Evolutionary conservation across 352 stramenopile species (phyloP), one percentile per base, ranked within the genome.

Genomic region (Saprolegnia parasitica): DNA sequence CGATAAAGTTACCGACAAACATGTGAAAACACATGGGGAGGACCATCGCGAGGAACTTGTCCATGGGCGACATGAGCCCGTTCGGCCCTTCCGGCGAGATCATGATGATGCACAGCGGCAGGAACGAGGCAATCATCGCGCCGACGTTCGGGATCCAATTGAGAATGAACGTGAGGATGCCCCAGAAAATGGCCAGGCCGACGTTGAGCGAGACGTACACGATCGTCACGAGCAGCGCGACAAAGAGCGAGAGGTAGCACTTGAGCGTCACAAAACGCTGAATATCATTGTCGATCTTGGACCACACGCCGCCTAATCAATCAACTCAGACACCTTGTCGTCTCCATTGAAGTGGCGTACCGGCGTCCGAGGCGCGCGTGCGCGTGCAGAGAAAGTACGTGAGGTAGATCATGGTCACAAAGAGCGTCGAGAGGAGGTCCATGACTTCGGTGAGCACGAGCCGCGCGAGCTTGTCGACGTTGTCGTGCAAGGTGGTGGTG

Each of bases 111-210:
- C 80, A 87, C 50, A 95, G 88, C 15, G 87, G 87, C 23, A 77
- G 72, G 57, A 93, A 74, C 15, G 87, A 95, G 40, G 87, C 87
- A 67, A 95, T 95, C 84, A 95, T 93, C 9, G 87, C 87, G 64
- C 87, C 87, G 11, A 95, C 87, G 71, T 95, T 95, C 29, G 87
- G 87, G 65, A 95, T 95, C 87, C 87, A 95, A 57, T 95, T 95
- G 37, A 95, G 71, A 21, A 95, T 89, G 65, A 95, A 95, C 62
- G 87, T 95, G 57, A 95, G 76, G 71, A 95, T 93, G 57, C 87
- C 87, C 87, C 87, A 95, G 29, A 95, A 84, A 68, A 93, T 90
- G 11, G 87, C 85, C 24, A 95, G 76, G 0, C 87, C 87, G 56
- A 95, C 87, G 70, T 95, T 95, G 11, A 95, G 79, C 73, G 80